Evolutionary conservation across 192 early-diverging fungal species (phyloP), one percentile per base, ranked within the genome.

Genomic region (Entomortierella lignicola): DNA sequence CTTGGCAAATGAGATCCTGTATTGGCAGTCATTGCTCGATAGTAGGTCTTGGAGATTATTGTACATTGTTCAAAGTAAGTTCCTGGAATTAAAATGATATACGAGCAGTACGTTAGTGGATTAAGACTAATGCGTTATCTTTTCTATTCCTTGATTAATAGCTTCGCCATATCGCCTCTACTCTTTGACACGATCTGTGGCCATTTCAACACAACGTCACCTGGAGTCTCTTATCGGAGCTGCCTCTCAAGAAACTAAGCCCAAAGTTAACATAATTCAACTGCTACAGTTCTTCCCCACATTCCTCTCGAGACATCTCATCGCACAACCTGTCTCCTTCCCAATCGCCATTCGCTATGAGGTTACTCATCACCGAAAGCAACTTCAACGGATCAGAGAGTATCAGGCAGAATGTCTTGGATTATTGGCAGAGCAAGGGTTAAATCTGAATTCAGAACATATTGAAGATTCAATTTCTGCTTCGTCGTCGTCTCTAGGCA

Each of bases 391-490:
- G 20, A 77, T 89, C 27, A 85, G 87, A 31, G 72, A 89, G 30
- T 75, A 83, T 27, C 86, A 93, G 52, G 90, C 93, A 0, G 84
- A 79, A 21, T 85, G 81, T 59, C 82, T 95, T 27, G 94, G 94
- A 8, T 44, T 89, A n/a, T 69, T 94, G 21, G 70, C 86, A 20
- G 70, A 86, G 20, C 72, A 83, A 21, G 86, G 84, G 23, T 70
- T 87, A 18, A 58, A 85, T 8, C 69, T 86, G 41, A 60, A 81
- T 48, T 62, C 68, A 0, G 75, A 70, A 23, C 47, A 82, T 15
- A 60, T 85, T 30, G 68, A 81, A 18, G 67, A 79, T 18, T 50
- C 47, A 13, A 61, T 62, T 13, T 32, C 41, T 8, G 21, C 42
- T 1, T 71, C 50, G n/a, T 27, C 57, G 17, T 52, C 60, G 3